Percentiles rank a stretch among this genome's conserved stretches.
phyloP scores from a whole-genome alignment of 1,284 basidiomycete genomes.

The Boletellus sp. region DNA sequence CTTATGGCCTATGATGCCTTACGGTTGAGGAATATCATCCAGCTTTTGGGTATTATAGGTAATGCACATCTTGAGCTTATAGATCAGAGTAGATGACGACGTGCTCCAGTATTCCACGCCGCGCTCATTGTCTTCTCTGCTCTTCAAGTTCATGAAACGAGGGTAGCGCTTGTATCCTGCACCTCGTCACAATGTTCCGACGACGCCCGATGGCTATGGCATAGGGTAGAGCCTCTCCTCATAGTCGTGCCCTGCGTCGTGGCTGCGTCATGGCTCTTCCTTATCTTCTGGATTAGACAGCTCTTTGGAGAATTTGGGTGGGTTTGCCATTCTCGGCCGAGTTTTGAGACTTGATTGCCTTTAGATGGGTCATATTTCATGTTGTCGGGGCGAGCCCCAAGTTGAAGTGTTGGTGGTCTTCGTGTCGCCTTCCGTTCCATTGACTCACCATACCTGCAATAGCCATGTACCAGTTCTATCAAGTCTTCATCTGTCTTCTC shows the following conservation, averaged over 20 bases:
- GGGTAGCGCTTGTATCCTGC: constrained; percentile 48
- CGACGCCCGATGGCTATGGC: constrained; percentile 34
- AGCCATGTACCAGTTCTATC: constrained; percentile 84
- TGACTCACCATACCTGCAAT: constrained; percentile 12
- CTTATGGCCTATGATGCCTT: constrained; percentile 74
- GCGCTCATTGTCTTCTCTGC: constrained; percentile 69
- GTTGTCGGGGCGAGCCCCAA: constrained; percentile 77
- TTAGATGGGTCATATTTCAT: constrained; percentile 81
- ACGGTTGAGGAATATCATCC: constrained; percentile 70
- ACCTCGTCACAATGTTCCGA: constrained; percentile 17
- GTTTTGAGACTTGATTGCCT: constrained; percentile 8
- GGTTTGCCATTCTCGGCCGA: constrained; percentile 15
- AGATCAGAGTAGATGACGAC: constrained; percentile 9
- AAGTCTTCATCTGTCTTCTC: constrained; percentile 79
- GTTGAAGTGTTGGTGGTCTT: constrained; percentile 61
- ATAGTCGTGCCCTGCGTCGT: constrained; percentile 55
- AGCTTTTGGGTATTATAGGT: constrained; percentile 71
- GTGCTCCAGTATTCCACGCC: constrained; percentile 61
- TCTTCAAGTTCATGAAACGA: constrained; percentile 72
- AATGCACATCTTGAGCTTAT: constrained; percentile 21
- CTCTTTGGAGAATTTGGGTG: constrained; percentile 63
- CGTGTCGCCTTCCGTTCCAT: background rate
- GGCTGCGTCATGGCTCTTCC: constrained; percentile 46
- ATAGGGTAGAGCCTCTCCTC: constrained; percentile 45
- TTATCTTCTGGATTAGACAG: constrained; percentile 53